A percentile compares a stretch with the other conserved stretches of the same genome.
Evolutionary conservation across 2,329 filamentous ascomycete genomes (phyloP).

Genomic region (Penicillium sumatraense): DNA sequence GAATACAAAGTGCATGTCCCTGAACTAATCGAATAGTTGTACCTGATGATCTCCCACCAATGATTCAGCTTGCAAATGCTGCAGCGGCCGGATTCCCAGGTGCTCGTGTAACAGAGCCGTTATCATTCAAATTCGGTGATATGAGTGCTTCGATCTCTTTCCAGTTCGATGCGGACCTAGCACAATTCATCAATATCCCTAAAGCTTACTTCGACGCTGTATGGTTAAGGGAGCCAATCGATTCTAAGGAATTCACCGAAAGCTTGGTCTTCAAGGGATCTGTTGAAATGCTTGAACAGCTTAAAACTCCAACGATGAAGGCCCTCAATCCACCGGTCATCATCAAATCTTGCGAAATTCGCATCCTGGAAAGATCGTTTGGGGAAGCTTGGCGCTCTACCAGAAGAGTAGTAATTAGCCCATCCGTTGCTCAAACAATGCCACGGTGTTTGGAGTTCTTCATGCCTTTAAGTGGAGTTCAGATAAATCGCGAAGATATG

Average conservation of each 20-base stretch:
- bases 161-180: conserved; percentile 31
- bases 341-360: conserved; percentile 34
- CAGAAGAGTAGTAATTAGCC: conserved; percentile 37
- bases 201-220: conserved; percentile 38
- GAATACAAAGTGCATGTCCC: background rate
- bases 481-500: conserved; percentile 28
- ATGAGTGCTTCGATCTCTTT: conserved; percentile 34
- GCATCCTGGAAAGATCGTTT: conserved; percentile 35
- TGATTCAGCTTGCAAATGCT: conserved; percentile 25
- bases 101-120: conserved; percentile 27
- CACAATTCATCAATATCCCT: conserved; percentile 36
- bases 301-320: conserved; percentile 36
- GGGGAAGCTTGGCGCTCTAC: conserved; percentile 35
- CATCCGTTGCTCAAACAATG: conserved; percentile 30
- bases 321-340: conserved; percentile 30
- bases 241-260: conserved; percentile 34
- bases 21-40: conserved; percentile 17
- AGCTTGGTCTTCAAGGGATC: conserved; percentile 34
- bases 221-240: conserved; percentile 34
- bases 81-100: conserved; percentile 20
- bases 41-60: conserved; percentile 25
- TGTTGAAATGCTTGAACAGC: conserved; percentile 34
- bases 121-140: conserved; percentile 31
- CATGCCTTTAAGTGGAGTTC: conserved; percentile 35
- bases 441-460: conserved; percentile 35